Evolutionary conservation across 2,329 filamentous ascomycete species (phyloP), one percentile per base, ranked within the genome.

Genomic region (Aspergillus sp.): DNA sequence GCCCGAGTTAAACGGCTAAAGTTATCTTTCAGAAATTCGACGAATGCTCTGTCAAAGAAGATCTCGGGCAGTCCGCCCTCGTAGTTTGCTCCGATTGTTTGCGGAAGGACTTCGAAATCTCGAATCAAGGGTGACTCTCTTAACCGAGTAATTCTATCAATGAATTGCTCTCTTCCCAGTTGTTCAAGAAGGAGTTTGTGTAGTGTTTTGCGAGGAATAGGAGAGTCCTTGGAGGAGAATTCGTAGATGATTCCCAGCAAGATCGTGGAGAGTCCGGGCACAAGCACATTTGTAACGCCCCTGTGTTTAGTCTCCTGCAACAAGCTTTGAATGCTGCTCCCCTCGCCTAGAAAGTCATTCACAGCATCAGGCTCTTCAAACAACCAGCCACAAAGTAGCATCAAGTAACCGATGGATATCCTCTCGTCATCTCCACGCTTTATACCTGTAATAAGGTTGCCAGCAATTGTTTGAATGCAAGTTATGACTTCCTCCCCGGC

Each of bases 171-270:
- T 67, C 93, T 88, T 45, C 93, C 92, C 69, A 98, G 85, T 61
- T 89, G 87, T 49, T 89, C 87, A 30, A 87, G 83, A 41, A 99
- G 82, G 30, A 97, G 85, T 25, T 90, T 87, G 71, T 96, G 91
- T 49, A 99, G 80, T 9, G 90, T 93, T 25, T 88, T 84, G 63
- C 95, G 86, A 6, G 94, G 87, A 55, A 99, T 89, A 0, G 95
- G 92, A 0, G 94, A 98, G 77, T 99, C 95, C 74, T 96, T 97
- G 0, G 94, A 97, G 9, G 94, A 98, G 72, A 98, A 99, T 72
- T 99, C 95, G 74, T 98, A 99, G 4, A 95, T 85, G 22, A 96
- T 89, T 9, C 94, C 95, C 1, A 98, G 83, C 0, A 99, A 80
- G 73, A 93, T 88, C 17, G 93, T 90, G 73, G 91, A 92, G 13